Evolutionary conservation across 306 rosid species (phyloP), one percentile per base, ranked within the genome.

Genomic region (Pueraria montana): DNA sequence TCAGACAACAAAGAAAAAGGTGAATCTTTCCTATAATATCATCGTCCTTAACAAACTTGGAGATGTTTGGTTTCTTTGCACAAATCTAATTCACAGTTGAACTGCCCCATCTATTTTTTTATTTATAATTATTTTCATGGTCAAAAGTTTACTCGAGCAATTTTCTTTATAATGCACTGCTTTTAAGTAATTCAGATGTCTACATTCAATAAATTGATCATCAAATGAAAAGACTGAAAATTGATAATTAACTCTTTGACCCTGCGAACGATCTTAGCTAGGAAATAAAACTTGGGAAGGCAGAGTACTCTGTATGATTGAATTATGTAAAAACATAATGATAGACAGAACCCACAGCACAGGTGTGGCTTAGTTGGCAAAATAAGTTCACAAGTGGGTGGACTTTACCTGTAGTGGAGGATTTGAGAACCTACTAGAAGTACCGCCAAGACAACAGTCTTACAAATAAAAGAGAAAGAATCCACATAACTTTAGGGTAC

Each of bases 291-390:
- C 20, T 23, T 63, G 2, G 36, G 18, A 55, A 40, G 81, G 27
- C 59, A 82, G 61, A 49, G 21, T 40, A 34, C 78, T 20, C 46
- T 59, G 83, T 12, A 48, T 24, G 55, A 13, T 58, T 21, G 46
- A 67, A 49, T 23, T 17, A 6, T 48, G 68, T 10, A 42, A 50
- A 48, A 20, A 45, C 30, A 71, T 55, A 38, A 2, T 21, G 48
- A 49, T 74, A 27, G 63, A 26, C 58, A 65, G 8, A 75, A 66
- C 38, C 69, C 85, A 74, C 81, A 82, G 52, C 32, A 53, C 20
- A 70, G 12, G 72, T 27, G 75, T 70, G 83, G 83, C 56, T 16
- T 56, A 24, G 46, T 43, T 69, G 55, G 53, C 55, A 69, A 30
- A 45, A 23, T 48, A 27, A 10, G 26, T 5, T 8, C 43, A 17